These are phyloP conservation scores for Puya raimondii DNA, from an alignment of 176 grass and related monocot genomes.

Conservation along the genomic window DNA sequence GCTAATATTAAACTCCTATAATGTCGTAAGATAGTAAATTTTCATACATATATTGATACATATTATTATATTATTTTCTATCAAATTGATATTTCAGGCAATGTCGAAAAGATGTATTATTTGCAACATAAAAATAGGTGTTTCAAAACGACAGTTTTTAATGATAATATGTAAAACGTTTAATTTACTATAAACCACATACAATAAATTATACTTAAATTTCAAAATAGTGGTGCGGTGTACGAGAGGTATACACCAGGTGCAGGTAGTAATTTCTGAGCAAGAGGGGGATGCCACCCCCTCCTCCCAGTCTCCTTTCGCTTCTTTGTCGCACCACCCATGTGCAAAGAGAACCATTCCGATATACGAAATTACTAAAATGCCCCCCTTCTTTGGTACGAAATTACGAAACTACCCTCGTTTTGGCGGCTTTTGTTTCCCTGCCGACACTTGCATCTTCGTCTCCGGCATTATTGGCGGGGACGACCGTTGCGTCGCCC, in stretches of 20 bases:
- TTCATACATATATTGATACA: too few relatives aligned
- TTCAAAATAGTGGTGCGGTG: not conserved
- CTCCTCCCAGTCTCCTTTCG: not conserved
- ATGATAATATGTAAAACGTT: too few relatives aligned
- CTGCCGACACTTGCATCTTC: slow-evolving; percentile 16
- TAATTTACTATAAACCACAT: too few relatives aligned
- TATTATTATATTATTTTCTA: too few relatives aligned
- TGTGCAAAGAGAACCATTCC: slow-evolving; percentile 7
- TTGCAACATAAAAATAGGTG: too few relatives aligned
- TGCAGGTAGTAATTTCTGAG: not conserved
- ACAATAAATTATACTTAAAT: too few relatives aligned
- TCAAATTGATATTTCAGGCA: too few relatives aligned
- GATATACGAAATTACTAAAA: slow-evolving; percentile 11
- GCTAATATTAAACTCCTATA: too few relatives aligned
- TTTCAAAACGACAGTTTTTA: too few relatives aligned
- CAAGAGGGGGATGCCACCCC: slow-evolving; percentile 7
- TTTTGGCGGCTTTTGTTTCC: not conserved
- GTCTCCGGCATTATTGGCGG: slow-evolving; percentile 6
- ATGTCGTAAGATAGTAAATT: too few relatives aligned
- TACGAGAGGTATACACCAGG: not conserved
- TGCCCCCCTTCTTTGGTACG: not conserved
- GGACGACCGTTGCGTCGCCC: slow-evolving; percentile 1
- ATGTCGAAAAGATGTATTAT: too few relatives aligned
- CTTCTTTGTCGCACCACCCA: slow-evolving; percentile 15
- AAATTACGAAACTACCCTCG: too few relatives aligned